Evolutionary conservation across 1,284 basidiomycete species (phyloP).

Genomic region (Boletus mariae): DNA sequence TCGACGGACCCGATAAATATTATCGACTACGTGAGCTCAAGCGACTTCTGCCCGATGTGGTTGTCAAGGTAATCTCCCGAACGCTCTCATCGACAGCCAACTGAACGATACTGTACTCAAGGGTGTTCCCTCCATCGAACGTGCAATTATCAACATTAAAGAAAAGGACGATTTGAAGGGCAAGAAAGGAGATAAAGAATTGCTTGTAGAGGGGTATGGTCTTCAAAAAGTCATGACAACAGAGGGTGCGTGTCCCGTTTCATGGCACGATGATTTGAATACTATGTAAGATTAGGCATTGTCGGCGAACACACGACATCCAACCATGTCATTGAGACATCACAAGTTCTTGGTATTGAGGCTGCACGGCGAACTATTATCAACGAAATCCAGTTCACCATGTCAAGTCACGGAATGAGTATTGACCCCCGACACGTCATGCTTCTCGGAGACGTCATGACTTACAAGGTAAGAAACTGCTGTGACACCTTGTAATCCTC

Average conservation of each 20-base stretch:
- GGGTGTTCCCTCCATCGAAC: slow-evolving; percentile 82
- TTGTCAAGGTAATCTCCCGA: slow-evolving; percentile 69
- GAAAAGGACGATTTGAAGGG: slow-evolving; percentile 74
- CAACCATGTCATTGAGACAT: slow-evolving; percentile 97
- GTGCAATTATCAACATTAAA: slow-evolving; percentile 91
- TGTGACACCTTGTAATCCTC: not conserved
- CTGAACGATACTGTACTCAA: slow-evolving; percentile 26
- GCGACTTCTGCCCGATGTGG: slow-evolving; percentile 75
- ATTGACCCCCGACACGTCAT: slow-evolving; percentile 99
- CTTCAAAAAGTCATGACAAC: slow-evolving; percentile 96
- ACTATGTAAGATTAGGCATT: slow-evolving; percentile 57
- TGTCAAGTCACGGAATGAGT: slow-evolving; percentile 97
- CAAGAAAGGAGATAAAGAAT: slow-evolving; percentile 79
- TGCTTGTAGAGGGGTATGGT: slow-evolving; percentile 97
- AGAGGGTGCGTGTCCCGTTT: slow-evolving; percentile 61
- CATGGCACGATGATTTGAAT: not conserved
- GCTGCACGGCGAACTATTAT: slow-evolving; percentile 94
- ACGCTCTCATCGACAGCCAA: not conserved
- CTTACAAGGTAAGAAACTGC: slow-evolving; percentile 77
- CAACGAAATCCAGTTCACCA: slow-evolving; percentile 97
- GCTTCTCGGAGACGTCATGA: slow-evolving; percentile 98
- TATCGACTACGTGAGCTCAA: slow-evolving; percentile 86
- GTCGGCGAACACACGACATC: slow-evolving; percentile 90
- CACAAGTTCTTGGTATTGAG: slow-evolving; percentile 94
- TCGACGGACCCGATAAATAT: slow-evolving; percentile 84